Evolutionary conservation across 2,329 filamentous ascomycete species (phyloP).

Genomic region (Penicillium frequentans): DNA sequence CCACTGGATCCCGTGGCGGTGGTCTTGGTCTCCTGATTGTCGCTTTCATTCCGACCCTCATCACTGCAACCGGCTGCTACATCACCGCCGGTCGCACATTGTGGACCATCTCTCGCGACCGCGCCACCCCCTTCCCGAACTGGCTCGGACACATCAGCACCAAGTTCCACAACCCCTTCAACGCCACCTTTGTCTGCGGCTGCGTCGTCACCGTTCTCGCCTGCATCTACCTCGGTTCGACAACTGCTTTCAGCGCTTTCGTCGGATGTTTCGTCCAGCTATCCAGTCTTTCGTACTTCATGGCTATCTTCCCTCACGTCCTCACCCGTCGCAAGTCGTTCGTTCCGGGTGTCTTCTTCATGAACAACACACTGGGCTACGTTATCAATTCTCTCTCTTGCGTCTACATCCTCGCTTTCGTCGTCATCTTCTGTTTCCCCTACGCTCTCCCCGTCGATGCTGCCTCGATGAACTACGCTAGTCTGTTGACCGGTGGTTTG

Average conservation of each 20-base stretch:
- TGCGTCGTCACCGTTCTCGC: conserved; percentile 55
- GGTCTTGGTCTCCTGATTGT: conserved; percentile 61
- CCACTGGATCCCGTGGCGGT: conserved; percentile 50
- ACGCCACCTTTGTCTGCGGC: conserved; percentile 58
- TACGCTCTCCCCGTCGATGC: conserved; percentile 48
- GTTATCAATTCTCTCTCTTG: conserved; percentile 53
- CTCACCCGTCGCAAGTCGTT: conserved; percentile 54
- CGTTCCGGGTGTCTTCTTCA: conserved; percentile 54
- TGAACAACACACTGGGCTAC: conserved; percentile 52
- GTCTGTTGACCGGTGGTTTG: conserved; percentile 53
- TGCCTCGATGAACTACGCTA: conserved; percentile 56
- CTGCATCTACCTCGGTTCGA: conserved; percentile 57
- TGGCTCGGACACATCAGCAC: conserved; percentile 57
- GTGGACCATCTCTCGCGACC: conserved; percentile 60
- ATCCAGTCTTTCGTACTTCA: conserved; percentile 56
- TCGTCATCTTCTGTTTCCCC: conserved; percentile 62
- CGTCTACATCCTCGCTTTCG: conserved; percentile 56
- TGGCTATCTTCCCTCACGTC: conserved; percentile 54
- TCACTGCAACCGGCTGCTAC: conserved; percentile 56
- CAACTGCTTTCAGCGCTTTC: conserved; percentile 58
- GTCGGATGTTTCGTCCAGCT: conserved; percentile 60
- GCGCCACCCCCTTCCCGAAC: conserved; percentile 58
- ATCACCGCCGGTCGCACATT: conserved; percentile 63
- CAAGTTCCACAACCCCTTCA: conserved; percentile 58
- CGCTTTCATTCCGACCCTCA: conserved; percentile 55